These are phyloP conservation scores for Pseudocercospora fuligena DNA, from an alignment of 2,329 filamentous ascomycete species.

Conservation along the genomic window DNA sequence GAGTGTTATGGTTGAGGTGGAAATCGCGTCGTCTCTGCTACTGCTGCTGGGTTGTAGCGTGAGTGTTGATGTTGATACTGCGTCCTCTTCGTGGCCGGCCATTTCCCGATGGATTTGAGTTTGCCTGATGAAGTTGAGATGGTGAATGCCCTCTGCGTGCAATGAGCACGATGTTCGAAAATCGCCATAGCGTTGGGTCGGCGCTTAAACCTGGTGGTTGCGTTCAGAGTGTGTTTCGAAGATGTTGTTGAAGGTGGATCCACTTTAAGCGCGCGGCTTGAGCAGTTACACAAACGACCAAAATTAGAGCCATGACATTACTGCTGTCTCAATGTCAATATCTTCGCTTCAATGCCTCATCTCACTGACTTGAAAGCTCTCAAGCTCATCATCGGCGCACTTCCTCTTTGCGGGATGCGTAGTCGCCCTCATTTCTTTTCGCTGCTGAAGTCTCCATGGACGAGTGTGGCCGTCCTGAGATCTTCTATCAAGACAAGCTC, in stretches of 20 bases:
- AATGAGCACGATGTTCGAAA: neutral
- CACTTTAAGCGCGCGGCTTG: slow-evolving; percentile 2
- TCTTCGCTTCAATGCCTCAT: too few species aligned
- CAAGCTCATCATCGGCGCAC: too few species aligned
- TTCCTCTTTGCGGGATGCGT: too few species aligned
- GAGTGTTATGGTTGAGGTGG: neutral
- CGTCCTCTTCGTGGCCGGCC: neutral
- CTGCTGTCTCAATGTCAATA: neutral
- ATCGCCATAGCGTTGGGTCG: neutral
- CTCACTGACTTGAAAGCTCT: too few species aligned
- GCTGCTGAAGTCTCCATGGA: too few species aligned
- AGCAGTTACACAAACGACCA: neutral
- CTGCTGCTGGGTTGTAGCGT: neutral
- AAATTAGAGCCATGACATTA: neutral
- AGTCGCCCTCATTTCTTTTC: too few species aligned
- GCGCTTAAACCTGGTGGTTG: neutral
- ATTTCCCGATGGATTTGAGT: neutral
- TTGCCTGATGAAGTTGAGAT: neutral
- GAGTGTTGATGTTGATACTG: neutral
- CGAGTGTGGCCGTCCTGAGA: too few species aligned
- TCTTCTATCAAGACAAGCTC: too few species aligned
- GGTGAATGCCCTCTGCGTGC: neutral
- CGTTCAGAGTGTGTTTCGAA: neutral
- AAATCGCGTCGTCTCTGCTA: neutral
- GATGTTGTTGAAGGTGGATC: neutral